Evolutionary conservation across 1,284 basidiomycete species (phyloP).

Genomic region (Hypsizygus ulmarius): DNA sequence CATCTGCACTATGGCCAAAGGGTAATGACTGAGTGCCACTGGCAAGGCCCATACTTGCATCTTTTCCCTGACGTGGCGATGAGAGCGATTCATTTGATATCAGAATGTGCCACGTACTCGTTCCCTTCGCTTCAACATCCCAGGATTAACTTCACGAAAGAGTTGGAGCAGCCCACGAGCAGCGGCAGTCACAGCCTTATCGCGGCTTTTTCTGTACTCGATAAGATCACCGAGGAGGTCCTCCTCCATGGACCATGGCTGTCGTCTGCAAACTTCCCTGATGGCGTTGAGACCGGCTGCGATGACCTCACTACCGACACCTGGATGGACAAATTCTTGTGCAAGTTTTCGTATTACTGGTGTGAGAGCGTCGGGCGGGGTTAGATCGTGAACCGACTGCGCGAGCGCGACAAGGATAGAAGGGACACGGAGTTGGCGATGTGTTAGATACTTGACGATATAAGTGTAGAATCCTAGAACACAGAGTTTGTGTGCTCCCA

Average conservation of each 20-base stretch:
- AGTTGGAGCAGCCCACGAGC: conserved; percentile 86
- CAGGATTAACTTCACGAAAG: conserved; percentile 97
- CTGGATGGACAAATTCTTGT: conserved; percentile 96
- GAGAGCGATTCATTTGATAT: background rate
- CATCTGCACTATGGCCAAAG: conserved; percentile 77
- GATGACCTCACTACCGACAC: conserved; percentile 93
- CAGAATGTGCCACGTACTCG: conserved; percentile 48
- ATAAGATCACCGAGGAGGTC: conserved; percentile 91
- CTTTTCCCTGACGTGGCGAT: conserved; percentile 64
- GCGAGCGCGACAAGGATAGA: conserved; percentile 94
- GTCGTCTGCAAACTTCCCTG: conserved; percentile 87
- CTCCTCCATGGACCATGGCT: conserved; percentile 97
- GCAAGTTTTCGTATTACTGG: conserved; percentile 92
- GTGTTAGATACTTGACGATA: conserved; percentile 90
- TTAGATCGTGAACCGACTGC: conserved; percentile 94
- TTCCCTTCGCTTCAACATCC: conserved; percentile 87
- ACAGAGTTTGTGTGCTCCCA: conserved; percentile 91
- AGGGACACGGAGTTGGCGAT: conserved; percentile 93
- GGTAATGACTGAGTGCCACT: conserved; percentile 65
- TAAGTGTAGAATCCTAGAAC: conserved; percentile 98
- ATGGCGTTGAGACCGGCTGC: conserved; percentile 95
- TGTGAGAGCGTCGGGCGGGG: conserved; percentile 89
- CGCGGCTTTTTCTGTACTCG: conserved; percentile 92
- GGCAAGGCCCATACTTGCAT: conserved; percentile 72
- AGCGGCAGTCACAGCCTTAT: conserved; percentile 91